Percentiles rank a stretch among this genome's conserved stretches.
Conservation (phyloP, 495 filamentous ascomycete species). For the Choiromyces venosus region DNA sequence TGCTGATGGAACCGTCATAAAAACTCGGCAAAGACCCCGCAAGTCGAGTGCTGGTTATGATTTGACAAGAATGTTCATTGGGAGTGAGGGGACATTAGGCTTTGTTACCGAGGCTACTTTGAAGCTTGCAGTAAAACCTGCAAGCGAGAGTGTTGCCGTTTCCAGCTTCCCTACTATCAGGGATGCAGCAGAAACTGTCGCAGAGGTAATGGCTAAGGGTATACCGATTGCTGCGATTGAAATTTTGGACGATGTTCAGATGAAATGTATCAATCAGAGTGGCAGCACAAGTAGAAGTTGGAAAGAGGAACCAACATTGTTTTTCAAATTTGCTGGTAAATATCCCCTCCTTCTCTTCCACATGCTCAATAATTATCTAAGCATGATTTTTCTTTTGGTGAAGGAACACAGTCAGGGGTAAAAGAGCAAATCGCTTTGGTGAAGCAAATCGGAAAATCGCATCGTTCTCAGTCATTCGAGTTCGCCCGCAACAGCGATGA, state of each 20-base stretch:
- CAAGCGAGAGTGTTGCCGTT: conserved; percentile 74
- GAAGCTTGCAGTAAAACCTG: conserved; percentile 74
- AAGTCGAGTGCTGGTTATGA: conserved; percentile 88
- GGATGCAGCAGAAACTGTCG: conserved; percentile 74
- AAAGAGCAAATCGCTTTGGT: conserved; percentile 79
- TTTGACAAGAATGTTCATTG: conserved; percentile 76
- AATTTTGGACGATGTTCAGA: conserved; percentile 88
- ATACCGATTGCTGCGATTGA: conserved; percentile 85
- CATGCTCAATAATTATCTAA: not conserved
- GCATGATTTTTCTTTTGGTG: not conserved
- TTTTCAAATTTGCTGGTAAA: conserved; percentile 76
- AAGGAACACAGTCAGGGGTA: conserved; percentile 64
- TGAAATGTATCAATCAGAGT: conserved; percentile 80
- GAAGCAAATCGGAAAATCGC: conserved; percentile 56
- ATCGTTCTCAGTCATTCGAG: conserved; percentile 65
- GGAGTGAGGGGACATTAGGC: conserved; percentile 87
- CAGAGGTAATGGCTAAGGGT: conserved; percentile 69
- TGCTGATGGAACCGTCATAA: conserved; percentile 86
- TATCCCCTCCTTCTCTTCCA: too few species aligned
- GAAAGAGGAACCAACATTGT: conserved; percentile 77
- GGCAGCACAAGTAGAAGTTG: conserved; percentile 67
- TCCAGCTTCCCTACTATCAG: conserved; percentile 71
- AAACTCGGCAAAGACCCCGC: conserved; percentile 68
- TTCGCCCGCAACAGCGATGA: conserved; percentile 68
- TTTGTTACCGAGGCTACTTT: conserved; percentile 81